These are phyloP conservation scores for Durusdinium trenchii DNA, from an alignment of 73 alveolate species.

Conservation along the genomic window DNA sequence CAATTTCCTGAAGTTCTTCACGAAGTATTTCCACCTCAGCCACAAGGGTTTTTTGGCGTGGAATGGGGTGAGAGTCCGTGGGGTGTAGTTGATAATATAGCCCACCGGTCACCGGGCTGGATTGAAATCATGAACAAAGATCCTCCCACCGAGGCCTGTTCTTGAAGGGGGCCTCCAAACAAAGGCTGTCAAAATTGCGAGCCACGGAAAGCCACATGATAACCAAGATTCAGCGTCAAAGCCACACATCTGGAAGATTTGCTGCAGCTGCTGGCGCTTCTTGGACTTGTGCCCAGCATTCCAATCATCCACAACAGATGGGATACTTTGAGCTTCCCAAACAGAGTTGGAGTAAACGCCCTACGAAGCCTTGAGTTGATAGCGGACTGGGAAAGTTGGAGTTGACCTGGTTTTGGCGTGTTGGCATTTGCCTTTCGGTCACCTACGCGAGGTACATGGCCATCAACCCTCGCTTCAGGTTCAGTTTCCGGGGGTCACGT, in stretches of 20 bases:
- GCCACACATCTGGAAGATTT: conserved; percentile 18
- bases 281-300: background rate
- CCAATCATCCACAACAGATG: background rate
- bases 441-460: no score
- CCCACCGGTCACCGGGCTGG: no score
- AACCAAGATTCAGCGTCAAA: conserved; percentile 5
- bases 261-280: background rate
- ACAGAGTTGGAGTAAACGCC: background rate
- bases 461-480: no score
- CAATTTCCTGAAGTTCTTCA: conserved; percentile 10
- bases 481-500: no score
- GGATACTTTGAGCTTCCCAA: conserved; percentile 1
- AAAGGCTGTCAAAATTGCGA: no score
- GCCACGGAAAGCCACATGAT: no score
- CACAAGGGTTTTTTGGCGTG: conserved; percentile 27
- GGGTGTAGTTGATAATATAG: no score
- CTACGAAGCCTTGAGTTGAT: background rate
- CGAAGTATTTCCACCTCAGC: conserved; percentile 53
- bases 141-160: no score
- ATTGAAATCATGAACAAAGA: no score
- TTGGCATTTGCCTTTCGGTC: no score
- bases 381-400: background rate
- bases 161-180: no score
- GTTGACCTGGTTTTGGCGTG: background rate
- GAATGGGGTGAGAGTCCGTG: no score